phyloP scores from a whole-genome alignment of 129 eudicot genomes.

The Chrysanthemum lavandulifolium region DNA sequence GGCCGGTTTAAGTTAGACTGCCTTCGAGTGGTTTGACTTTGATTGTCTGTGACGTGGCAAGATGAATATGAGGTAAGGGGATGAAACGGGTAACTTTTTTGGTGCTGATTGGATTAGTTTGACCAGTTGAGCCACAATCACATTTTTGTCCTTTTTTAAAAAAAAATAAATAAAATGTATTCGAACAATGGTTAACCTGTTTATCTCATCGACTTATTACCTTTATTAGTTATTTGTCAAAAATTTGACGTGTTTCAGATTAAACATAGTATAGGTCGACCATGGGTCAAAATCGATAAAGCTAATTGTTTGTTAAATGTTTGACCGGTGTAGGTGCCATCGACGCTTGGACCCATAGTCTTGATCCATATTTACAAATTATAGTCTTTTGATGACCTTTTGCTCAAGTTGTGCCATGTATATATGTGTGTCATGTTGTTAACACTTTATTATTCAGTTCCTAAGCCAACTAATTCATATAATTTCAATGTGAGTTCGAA shows the following conservation, averaged over 20 bases:
- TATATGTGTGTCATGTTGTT: too few relatives aligned
- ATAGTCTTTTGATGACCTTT: too few relatives aligned
- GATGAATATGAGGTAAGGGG: not conserved
- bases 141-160: too few relatives aligned
- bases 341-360: conserved; percentile 75
- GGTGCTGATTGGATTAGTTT: too few relatives aligned
- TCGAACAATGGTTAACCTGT: not conserved
- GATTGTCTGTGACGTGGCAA: not conserved
- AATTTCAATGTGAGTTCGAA: conserved; percentile 51
- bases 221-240: not conserved
- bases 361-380: conserved; percentile 21
- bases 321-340: conserved; percentile 65
- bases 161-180: too few relatives aligned
- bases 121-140: too few relatives aligned
- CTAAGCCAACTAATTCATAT: not conserved
- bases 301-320: conserved; percentile 3
- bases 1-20: conserved; percentile 6
- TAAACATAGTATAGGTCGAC: not conserved
- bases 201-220: not conserved
- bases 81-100: too few relatives aligned
- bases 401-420: too few relatives aligned
- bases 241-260: not conserved
- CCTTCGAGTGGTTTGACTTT: conserved; percentile 2
- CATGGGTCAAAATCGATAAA: not conserved
- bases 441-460: too few relatives aligned